Conservation (phyloP, 495 filamentous ascomycete species). For the Podospora conica region DNA sequence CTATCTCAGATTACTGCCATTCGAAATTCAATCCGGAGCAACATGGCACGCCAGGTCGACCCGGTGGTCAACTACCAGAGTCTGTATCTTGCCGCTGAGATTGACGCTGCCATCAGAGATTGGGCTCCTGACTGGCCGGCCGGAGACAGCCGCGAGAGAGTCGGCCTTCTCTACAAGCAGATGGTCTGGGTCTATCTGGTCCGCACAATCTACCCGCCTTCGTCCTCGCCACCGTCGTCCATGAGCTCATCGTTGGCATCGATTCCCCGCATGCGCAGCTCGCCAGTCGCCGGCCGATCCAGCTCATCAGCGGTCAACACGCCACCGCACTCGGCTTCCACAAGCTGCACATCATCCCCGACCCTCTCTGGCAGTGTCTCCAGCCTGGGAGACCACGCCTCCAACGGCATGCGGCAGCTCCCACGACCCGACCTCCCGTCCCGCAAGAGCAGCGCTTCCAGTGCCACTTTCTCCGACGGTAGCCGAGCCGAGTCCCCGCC, state of each 20-base stretch:
- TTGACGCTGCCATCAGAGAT: constrained; percentile 67
- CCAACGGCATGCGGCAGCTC: constrained; percentile 14
- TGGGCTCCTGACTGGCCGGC: constrained; percentile 69
- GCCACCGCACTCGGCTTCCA: constrained; percentile 36
- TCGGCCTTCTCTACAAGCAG: constrained; percentile 79
- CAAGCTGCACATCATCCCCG: constrained; percentile 37
- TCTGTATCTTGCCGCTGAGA: constrained; percentile 66
- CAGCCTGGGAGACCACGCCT: constrained; percentile 7
- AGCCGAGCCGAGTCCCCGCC: constrained; percentile 44
- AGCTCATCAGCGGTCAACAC: constrained; percentile 27
- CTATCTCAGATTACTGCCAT: constrained; percentile 76
- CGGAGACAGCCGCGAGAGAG: constrained; percentile 66
- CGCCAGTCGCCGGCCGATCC: constrained; percentile 9
- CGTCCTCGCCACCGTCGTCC: constrained; percentile 25
- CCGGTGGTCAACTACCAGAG: constrained; percentile 69
- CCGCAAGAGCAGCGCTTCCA: constrained; percentile 2
- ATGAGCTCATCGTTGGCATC: constrained; percentile 24
- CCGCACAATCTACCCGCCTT: constrained; percentile 71
- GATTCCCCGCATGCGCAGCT: constrained; percentile 14
- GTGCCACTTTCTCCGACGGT: neutral
- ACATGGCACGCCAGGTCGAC: constrained; percentile 55
- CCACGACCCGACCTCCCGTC: neutral
- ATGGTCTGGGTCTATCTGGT: constrained; percentile 88
- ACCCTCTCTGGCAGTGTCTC: constrained; percentile 7
- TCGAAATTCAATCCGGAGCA: constrained; percentile 66